Base-by-base conservation (phyloP, 176 grass and related monocot species). In the Carex littledalei region DNA sequence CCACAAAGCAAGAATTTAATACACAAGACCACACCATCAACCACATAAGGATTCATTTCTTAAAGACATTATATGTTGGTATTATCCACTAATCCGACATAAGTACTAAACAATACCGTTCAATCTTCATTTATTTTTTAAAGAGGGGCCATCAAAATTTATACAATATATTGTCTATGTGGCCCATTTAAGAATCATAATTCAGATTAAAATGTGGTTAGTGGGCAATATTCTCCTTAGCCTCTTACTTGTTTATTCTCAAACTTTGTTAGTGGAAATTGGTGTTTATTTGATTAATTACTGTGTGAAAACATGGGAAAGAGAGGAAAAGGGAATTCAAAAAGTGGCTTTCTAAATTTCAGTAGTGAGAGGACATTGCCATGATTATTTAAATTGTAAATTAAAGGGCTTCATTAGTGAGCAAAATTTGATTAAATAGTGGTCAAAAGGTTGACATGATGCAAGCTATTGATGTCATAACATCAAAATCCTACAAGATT, bases 291-390 rank as follows among this genome's bases (percentile, higher is more conserved):
- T 49, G 8, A 11, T 11, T 26, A 53, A 5, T 39, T 39, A 39
- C 37, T 67, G 65, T 83, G 81, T 83, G 61, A 68, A 67, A 83
- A 55, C n/a, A 35, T 4, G 63, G 57, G 53, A 20, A 81, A 67
- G 61, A 53, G 41, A 68, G 20, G 37, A 53, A 83, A 55, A 83
- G 64, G 39, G 8, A 31, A 55, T 34, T 50, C 2, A 47, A 6
- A 83, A 83, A 83, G 81, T 83, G 43, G 41, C 62, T 83, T 83
- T 67, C 45, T 69, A 54, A 83, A 83, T 69, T 83, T 83, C 81
- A 69, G 58, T 14, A 67, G 54, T 17, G n/a, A 69, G 69, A 69
- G 18, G 69, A 55, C 39, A 67, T 2, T 83, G 35, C 13, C 81
- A 68, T 83, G 63, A 83, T 67, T 83, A 14, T 69, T 83, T 83